These are phyloP conservation scores for Tylopilus intermedius DNA, from an alignment of 768 basidiomycete species.

Conservation along the genomic window DNA sequence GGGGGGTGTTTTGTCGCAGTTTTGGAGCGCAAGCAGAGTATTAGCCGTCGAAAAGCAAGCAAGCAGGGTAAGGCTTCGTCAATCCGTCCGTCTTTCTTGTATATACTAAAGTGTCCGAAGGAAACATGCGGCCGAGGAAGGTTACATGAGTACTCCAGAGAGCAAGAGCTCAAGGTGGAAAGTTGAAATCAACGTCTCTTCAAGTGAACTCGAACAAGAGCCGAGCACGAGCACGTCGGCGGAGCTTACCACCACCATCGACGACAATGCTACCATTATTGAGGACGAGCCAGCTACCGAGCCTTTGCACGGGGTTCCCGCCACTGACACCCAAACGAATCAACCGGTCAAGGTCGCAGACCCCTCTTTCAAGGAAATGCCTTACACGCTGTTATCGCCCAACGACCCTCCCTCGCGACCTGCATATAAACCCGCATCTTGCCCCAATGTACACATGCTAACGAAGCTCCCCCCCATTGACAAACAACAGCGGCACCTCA, in stretches of 20 bases:
- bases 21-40: too few species aligned
- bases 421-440: conserved; percentile 56
- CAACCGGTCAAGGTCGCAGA: conserved; percentile 22
- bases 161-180: too few species aligned
- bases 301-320: not conserved
- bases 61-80: too few species aligned
- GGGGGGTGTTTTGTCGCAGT: conserved; percentile 40
- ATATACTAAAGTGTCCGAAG: too few species aligned
- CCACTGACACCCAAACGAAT: not conserved
- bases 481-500: conserved; percentile 72
- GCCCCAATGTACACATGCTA: too few species aligned
- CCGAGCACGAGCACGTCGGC: conserved; percentile 5
- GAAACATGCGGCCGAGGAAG: too few species aligned
- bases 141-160: too few species aligned
- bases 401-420: conserved; percentile 61
- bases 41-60: too few species aligned
- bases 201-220: conserved; percentile 1
- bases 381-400: conserved; percentile 75
- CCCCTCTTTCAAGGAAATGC: conserved; percentile 77
- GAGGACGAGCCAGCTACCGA: conserved; percentile 2
- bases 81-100: too few species aligned
- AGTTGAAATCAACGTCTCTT: not conserved
- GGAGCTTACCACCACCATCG: conserved; percentile 1
- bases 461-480: too few species aligned
- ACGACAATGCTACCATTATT: not conserved